Conservation (phyloP, 169 alveolate species). For the Plasmodium fragile region DNA sequence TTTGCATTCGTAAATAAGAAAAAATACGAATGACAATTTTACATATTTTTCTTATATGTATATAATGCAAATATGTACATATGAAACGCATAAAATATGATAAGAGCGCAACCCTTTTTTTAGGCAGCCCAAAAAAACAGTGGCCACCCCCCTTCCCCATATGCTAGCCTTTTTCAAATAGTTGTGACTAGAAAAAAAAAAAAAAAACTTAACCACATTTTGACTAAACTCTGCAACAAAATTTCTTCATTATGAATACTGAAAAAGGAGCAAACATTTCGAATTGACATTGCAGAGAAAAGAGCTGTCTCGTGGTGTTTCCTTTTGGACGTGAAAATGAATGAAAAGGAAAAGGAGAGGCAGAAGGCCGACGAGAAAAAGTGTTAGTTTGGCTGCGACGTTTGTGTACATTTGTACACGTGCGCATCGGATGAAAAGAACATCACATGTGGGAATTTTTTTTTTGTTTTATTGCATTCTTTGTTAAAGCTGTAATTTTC, state of each 20-base stretch:
- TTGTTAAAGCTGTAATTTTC: background rate
- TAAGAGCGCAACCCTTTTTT: background rate
- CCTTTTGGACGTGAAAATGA: slow-evolving; percentile 13
- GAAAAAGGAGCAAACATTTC: background rate
- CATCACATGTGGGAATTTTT: background rate
- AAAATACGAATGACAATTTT: background rate
- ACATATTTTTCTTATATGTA: background rate
- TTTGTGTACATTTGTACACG: background rate
- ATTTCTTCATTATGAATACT: background rate
- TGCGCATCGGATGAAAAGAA: background rate
- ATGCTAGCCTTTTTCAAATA: background rate
- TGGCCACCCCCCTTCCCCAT: background rate
- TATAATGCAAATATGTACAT: background rate
- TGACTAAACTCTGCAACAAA: background rate
- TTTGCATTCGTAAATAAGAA: background rate
- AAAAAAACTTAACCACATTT: background rate
- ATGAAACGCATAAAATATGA: background rate
- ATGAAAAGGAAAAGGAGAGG: slow-evolving; percentile 18
- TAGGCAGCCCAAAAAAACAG: background rate
- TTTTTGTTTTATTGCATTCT: background rate
- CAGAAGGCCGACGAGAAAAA: slow-evolving; percentile 13
- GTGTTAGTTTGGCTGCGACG: slow-evolving; percentile 1
- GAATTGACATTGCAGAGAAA: background rate
- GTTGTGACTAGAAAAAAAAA: background rate
- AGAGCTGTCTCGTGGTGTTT: slow-evolving; percentile 4